Evolutionary conservation across 2,329 filamentous ascomycete species (phyloP).

Genomic region (Penicillium sp.): DNA sequence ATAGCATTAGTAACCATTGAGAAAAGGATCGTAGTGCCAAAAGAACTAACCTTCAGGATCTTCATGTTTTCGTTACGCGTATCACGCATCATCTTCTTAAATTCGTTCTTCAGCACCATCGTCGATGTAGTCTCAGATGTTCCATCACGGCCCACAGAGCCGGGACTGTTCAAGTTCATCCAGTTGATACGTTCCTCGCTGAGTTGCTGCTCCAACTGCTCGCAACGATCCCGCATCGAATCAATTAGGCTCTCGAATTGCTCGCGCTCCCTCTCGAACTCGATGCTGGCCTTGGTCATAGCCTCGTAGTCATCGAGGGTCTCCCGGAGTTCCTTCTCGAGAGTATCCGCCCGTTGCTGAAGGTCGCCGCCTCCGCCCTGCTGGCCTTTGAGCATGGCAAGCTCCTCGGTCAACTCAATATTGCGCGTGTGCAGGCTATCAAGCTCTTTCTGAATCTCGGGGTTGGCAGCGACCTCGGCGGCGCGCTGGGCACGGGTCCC

Average conservation of each 20-base stretch:
- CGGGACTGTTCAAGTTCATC: conserved; percentile 64
- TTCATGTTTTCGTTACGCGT: conserved; percentile 68
- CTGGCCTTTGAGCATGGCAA: conserved; percentile 48
- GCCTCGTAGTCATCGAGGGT: conserved; percentile 72
- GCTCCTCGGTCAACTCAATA: conserved; percentile 50
- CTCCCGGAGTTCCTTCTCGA: conserved; percentile 68
- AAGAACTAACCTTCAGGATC: conserved; percentile 62
- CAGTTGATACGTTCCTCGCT: conserved; percentile 69
- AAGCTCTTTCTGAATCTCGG: conserved; percentile 62
- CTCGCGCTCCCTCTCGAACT: conserved; percentile 72
- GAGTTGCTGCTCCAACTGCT: conserved; percentile 65
- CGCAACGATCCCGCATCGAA: conserved; percentile 64
- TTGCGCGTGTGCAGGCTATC: conserved; percentile 58
- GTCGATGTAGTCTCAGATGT: conserved; percentile 65
- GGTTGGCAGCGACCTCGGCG: conserved; percentile 65
- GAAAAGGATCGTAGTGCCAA: not conserved
- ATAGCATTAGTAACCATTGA: conserved; percentile 21
- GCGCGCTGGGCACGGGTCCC: conserved; percentile 72
- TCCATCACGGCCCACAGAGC: conserved; percentile 42
- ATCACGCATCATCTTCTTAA: conserved; percentile 81
- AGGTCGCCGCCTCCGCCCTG: conserved; percentile 42
- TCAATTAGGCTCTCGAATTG: conserved; percentile 67
- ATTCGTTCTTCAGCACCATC: conserved; percentile 71
- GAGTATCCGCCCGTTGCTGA: conserved; percentile 54
- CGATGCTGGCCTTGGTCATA: conserved; percentile 70